These are phyloP conservation scores for Dryadomyces quercivorus DNA, from an alignment of 2,329 filamentous ascomycete genomes.

Conservation along the genomic window DNA sequence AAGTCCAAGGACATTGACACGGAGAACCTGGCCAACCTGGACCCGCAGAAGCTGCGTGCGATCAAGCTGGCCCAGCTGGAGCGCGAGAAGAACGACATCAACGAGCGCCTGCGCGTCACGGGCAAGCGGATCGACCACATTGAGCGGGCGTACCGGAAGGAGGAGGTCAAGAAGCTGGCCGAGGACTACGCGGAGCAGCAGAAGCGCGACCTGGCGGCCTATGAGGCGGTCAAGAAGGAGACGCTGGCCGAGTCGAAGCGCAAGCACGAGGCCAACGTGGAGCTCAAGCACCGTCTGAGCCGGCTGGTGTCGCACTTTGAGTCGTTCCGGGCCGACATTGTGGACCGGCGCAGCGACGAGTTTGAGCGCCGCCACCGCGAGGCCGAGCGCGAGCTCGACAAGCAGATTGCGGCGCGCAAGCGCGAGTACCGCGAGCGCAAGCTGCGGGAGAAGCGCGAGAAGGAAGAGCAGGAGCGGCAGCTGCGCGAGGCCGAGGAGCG, in stretches of 20 bases:
- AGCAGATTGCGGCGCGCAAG: slow-evolving; percentile 76
- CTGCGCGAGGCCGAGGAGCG: slow-evolving; percentile 79
- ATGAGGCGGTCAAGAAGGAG: slow-evolving; percentile 67
- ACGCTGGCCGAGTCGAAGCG: slow-evolving; percentile 68
- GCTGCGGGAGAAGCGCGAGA: slow-evolving; percentile 71
- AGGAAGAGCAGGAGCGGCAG: slow-evolving; percentile 70
- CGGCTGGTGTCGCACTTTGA: slow-evolving; percentile 79
- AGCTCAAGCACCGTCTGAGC: slow-evolving; percentile 83
- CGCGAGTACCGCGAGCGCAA: slow-evolving; percentile 79
- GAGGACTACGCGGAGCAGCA: slow-evolving; percentile 78
- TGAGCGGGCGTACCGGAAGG: slow-evolving; percentile 91
- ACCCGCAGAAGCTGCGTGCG: slow-evolving; percentile 79
- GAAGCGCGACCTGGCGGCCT: slow-evolving; percentile 63
- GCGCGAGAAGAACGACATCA: slow-evolving; percentile 94
- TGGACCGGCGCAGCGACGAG: slow-evolving; percentile 80
- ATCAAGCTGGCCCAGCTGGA: slow-evolving; percentile 94
- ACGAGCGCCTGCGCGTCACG: slow-evolving; percentile 79
- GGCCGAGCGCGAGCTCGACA: slow-evolving; percentile 86
- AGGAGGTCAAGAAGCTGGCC: slow-evolving; percentile 83
- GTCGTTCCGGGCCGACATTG: slow-evolving; percentile 67
- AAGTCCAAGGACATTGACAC: slow-evolving; percentile 67
- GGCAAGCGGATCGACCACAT: slow-evolving; percentile 95
- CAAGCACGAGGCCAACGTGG: slow-evolving; percentile 86
- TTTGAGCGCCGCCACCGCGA: slow-evolving; percentile 90
- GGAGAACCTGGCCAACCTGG: slow-evolving; percentile 72